phyloP scores from a whole-genome alignment of 768 basidiomycete genomes.

The Pulveroboletus sp. region DNA sequence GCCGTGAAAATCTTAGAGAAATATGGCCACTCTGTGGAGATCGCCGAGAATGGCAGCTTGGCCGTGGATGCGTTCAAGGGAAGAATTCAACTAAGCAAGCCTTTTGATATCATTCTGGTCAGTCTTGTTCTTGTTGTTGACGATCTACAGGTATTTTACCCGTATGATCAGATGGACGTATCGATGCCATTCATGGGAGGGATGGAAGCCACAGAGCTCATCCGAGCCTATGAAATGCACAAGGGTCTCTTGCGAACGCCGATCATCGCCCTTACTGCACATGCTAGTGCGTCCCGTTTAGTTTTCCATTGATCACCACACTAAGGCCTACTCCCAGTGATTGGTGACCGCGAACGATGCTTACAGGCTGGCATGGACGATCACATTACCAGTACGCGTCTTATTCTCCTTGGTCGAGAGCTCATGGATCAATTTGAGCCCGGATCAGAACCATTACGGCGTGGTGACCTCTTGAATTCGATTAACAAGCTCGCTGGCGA shows the following conservation, averaged over 20 bases:
- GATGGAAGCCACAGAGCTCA: slow-evolving; percentile 94
- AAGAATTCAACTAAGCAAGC: slow-evolving; percentile 63
- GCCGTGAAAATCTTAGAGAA: slow-evolving; percentile 97
- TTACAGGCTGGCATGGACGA: slow-evolving; percentile 81
- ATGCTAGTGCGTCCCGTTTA: slow-evolving; percentile 71
- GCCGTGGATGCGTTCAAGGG: slow-evolving; percentile 92
- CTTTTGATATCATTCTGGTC: slow-evolving; percentile 91
- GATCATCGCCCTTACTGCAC: slow-evolving; percentile 95
- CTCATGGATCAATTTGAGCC: slow-evolving; percentile 1
- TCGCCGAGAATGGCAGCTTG: slow-evolving; percentile 94
- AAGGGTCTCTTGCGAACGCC: slow-evolving; percentile 72
- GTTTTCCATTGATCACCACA: background rate
- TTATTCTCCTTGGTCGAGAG: background rate
- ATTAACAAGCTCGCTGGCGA: slow-evolving; percentile 80
- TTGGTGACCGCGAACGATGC: slow-evolving; percentile 78
- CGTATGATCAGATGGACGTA: slow-evolving; percentile 81
- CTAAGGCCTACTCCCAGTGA: slow-evolving; percentile 53
- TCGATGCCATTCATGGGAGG: slow-evolving; percentile 99
- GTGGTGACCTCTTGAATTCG: slow-evolving; percentile 75
- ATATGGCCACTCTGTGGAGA: slow-evolving; percentile 92
- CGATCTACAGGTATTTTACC: background rate
- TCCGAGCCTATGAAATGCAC: slow-evolving; percentile 79
- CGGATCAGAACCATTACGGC: slow-evolving; percentile 66
- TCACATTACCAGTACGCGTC: slow-evolving; percentile 71
- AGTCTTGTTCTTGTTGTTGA: slow-evolving; percentile 28